A percentile compares a stretch with the other conserved stretches of the same genome.
phyloP scores from a whole-genome alignment of 1,139 yeast species.

The Saccharomyces uvarum region DNA sequence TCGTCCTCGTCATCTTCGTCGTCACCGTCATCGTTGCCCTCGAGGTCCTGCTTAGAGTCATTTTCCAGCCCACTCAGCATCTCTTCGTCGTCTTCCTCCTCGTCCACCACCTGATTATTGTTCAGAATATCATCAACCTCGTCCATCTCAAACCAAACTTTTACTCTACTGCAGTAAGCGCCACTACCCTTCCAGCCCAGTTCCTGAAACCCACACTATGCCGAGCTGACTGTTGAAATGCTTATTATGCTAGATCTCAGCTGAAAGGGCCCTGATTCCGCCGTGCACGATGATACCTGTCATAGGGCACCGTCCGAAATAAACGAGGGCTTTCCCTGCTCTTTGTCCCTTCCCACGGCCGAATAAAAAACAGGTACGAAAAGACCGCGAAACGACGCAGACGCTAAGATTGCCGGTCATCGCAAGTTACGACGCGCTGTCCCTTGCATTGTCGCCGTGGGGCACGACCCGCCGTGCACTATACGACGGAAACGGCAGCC shows the following conservation, averaged over 20 bases:
- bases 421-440: constrained; percentile 1
- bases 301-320: background rate
- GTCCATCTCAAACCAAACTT: constrained; percentile 17
- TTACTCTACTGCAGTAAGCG: background rate
- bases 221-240: background rate
- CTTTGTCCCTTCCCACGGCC: background rate
- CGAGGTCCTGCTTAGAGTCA: constrained; percentile 30
- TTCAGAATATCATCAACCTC: constrained; percentile 28
- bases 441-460: background rate
- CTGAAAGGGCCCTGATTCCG: background rate
- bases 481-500: background rate
- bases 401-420: background rate
- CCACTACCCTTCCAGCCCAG: background rate
- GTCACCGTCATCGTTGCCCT: constrained; percentile 29
- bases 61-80: constrained; percentile 27
- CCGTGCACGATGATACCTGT: background rate
- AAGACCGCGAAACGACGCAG: background rate
- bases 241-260: background rate
- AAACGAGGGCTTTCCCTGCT: background rate
- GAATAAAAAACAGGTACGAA: background rate
- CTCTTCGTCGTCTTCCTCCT: constrained; percentile 29
- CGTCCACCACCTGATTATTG: constrained; percentile 23
- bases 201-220: background rate
- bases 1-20: constrained; percentile 29
- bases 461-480: background rate